Percentiles rank a stretch among this genome's conserved stretches.
These are phyloP conservation scores for Daldinia loculata DNA, from an alignment of 495 filamentous ascomycete genomes.

Conservation along the genomic window DNA sequence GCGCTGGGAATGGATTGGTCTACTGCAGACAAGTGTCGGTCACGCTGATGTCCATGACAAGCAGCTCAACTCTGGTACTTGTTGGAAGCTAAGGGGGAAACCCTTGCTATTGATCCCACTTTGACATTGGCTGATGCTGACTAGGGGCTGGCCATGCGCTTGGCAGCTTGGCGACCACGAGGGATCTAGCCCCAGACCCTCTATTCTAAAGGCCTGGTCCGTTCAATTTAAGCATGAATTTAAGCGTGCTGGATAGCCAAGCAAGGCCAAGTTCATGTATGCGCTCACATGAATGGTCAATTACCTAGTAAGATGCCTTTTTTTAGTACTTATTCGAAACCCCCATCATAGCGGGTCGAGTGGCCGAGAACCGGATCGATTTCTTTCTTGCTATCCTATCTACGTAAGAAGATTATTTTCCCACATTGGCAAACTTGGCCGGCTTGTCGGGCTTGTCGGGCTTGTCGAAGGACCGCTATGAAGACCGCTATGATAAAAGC, in stretches of 20 bases:
- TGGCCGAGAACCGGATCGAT: conserved; percentile 21
- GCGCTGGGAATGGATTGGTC: neutral
- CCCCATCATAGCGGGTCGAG: conserved; percentile 27
- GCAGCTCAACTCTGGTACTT: conserved; percentile 6
- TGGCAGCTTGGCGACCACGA: conserved; percentile 48
- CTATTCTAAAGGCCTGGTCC: conserved; percentile 32
- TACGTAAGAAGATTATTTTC: conserved; percentile 13
- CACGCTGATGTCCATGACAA: conserved; percentile 23
- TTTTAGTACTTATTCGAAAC: conserved; percentile 19
- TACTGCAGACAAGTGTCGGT: conserved; percentile 24
- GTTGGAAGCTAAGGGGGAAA: conserved; percentile 20
- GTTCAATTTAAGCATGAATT: conserved; percentile 60
- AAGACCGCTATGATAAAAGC: neutral
- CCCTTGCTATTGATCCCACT: conserved; percentile 27
- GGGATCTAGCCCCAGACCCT: conserved; percentile 42
- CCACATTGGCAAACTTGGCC: conserved; percentile 23
- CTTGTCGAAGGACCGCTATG: neutral
- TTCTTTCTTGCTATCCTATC: conserved; percentile 2
- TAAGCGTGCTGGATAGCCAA: conserved; percentile 49
- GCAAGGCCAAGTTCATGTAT: neutral
- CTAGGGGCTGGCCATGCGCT: conserved; percentile 32
- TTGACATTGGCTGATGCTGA: conserved; percentile 21
- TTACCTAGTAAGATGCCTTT: conserved; percentile 12
- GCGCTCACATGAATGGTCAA: conserved; percentile 7
- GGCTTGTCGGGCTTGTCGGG: conserved; percentile 6